Conservation (phyloP, 345 rosid genomes). For the Angophora floribunda region DNA sequence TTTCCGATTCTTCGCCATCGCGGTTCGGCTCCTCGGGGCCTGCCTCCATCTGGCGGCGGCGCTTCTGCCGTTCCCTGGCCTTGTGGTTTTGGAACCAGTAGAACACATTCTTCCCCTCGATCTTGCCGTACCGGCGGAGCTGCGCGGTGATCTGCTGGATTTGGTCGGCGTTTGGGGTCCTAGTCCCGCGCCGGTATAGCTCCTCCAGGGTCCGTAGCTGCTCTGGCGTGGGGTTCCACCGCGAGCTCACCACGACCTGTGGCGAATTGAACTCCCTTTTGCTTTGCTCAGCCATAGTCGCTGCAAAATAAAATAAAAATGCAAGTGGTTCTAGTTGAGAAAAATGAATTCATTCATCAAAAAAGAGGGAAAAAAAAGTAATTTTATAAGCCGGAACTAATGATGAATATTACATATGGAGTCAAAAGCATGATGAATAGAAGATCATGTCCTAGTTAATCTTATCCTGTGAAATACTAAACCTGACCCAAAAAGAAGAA, state of each 20-base stretch:
- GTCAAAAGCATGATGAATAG: background rate
- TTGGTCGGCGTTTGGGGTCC: constrained; percentile 90
- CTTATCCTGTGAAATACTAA: background rate
- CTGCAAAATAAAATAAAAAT: background rate
- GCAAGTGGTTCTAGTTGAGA: background rate
- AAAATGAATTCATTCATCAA: background rate
- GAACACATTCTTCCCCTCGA: constrained; percentile 95
- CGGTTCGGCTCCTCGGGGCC: constrained; percentile 6
- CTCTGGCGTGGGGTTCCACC: constrained; percentile 97
- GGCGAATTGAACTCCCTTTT: constrained; percentile 55
- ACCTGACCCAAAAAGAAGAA: background rate
- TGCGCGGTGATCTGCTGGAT: constrained; percentile 85
- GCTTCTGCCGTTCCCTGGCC: constrained; percentile 84
- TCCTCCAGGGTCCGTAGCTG: constrained; percentile 85
- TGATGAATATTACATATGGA: background rate
- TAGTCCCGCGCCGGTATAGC: constrained; percentile 65
- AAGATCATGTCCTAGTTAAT: background rate
- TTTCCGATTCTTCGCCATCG: constrained; percentile 27
- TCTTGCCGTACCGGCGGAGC: constrained; percentile 80
- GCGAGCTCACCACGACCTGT: constrained; percentile 60
- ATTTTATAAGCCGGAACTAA: background rate
- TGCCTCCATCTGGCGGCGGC: constrained; percentile 80
- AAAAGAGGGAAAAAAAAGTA: background rate
- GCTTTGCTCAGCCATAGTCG: constrained; percentile 43
- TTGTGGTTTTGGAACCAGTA: constrained; percentile 99